Conservation (phyloP, 1,284 basidiomycete species). For the Ganoderma sinense region DNA sequence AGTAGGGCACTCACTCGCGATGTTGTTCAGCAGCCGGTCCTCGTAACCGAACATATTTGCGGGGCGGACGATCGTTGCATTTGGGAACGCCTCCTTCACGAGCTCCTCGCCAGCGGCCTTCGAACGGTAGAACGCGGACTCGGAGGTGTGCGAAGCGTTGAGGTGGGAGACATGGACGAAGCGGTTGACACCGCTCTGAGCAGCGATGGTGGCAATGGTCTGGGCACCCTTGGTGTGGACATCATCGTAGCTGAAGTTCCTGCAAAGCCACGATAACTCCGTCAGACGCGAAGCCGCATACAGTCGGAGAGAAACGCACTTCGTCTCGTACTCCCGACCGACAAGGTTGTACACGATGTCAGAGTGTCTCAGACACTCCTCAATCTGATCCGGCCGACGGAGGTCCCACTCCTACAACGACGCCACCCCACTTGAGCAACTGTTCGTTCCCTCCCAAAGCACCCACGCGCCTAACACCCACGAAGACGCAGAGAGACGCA, state of each 20-base stretch:
- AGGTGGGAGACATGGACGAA: slow-evolving; percentile 97
- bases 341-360: slow-evolving; percentile 97
- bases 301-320: slow-evolving; percentile 41
- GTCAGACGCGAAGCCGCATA: neutral
- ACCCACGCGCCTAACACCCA: neutral
- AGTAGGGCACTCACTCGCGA: slow-evolving; percentile 72
- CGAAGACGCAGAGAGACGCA: slow-evolving; percentile 45
- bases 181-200: slow-evolving; percentile 81
- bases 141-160: slow-evolving; percentile 85
- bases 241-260: slow-evolving; percentile 77
- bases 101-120: slow-evolving; percentile 93
- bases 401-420: slow-evolving; percentile 89
- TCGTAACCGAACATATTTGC: slow-evolving; percentile 91
- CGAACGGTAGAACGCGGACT: slow-evolving; percentile 87
- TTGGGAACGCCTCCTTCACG: slow-evolving; percentile 87
- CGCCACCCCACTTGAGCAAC: slow-evolving; percentile 2
- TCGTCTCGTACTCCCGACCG: slow-evolving; percentile 88
- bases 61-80: slow-evolving; percentile 92
- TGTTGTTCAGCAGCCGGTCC: slow-evolving; percentile 94
- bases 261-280: slow-evolving; percentile 13
- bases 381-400: slow-evolving; percentile 88
- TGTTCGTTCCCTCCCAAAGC: slow-evolving; percentile 8
- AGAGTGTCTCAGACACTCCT: slow-evolving; percentile 94
- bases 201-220: slow-evolving; percentile 84
- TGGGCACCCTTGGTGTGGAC: slow-evolving; percentile 85